A percentile compares a stretch with the other conserved stretches of the same genome.
Evolutionary conservation across 2,329 filamentous ascomycete species (phyloP).

Genomic region (Monilinia fructigena): DNA sequence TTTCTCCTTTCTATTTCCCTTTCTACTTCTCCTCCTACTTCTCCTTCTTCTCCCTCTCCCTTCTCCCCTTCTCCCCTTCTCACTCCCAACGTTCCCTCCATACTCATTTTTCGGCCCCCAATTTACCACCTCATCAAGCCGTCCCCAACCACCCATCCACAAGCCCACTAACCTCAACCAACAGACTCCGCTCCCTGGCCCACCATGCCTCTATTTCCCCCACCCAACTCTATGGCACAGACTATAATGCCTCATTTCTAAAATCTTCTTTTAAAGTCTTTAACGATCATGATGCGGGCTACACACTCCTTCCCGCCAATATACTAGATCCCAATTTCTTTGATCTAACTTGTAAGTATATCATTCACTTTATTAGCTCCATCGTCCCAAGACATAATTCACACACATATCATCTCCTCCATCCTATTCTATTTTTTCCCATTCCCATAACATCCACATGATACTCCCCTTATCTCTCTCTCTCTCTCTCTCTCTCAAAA

Average conservation of each 20-base stretch:
- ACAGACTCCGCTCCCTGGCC: slow-evolving; percentile 40
- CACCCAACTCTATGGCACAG: slow-evolving; percentile 39
- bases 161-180: not conserved
- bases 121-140: no score
- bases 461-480: no score
- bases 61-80: not conserved
- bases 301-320: slow-evolving; percentile 18
- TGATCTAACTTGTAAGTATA: slow-evolving; percentile 3
- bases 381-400: no score
- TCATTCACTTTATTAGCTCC: no score
- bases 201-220: slow-evolving; percentile 40
- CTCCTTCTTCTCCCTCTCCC: not conserved
- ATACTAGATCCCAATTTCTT: slow-evolving; percentile 23
- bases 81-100: not conserved
- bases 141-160: no score
- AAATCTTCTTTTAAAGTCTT: slow-evolving; percentile 43
- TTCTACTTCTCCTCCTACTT: not conserved
- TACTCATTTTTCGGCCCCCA: no score
- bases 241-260: slow-evolving; percentile 40
- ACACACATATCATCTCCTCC: no score
- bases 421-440: no score
- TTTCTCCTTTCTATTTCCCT: not conserved
- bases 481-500: no score
- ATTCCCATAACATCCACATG: no score
- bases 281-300: slow-evolving; percentile 35